Conservation (phyloP, 106 monocot genomes). For the Apostasia shenzhenica region DNA sequence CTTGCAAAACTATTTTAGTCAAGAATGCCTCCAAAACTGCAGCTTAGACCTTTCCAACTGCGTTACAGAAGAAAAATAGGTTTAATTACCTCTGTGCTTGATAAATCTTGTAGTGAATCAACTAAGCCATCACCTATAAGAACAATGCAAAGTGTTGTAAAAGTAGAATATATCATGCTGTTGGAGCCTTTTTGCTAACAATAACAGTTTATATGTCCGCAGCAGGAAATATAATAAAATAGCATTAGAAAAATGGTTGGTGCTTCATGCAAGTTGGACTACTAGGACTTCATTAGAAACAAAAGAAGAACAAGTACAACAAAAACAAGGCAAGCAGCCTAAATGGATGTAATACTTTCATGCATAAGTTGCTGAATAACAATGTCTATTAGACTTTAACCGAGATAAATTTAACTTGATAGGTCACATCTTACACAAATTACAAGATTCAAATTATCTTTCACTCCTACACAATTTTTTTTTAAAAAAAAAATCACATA, state of each 20-base stretch:
- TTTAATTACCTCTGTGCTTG: constrained; percentile 63
- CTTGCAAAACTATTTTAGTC: not conserved
- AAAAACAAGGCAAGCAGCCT: no score
- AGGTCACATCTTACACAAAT: no score
- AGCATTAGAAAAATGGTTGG: not conserved
- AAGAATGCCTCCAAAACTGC: not conserved
- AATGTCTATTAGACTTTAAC: no score
- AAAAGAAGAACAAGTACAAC: no score
- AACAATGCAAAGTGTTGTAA: constrained; percentile 2
- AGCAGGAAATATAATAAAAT: not conserved
- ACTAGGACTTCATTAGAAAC: no score
- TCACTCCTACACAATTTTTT: no score
- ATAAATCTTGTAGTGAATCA: constrained; percentile 74
- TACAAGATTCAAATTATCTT: no score
- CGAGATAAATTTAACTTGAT: no score
- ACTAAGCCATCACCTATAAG: constrained; percentile 79
- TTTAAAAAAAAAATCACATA: no score
- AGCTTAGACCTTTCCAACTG: not conserved
- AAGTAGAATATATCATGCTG: no score
- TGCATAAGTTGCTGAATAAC: no score
- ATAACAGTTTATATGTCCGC: not conserved
- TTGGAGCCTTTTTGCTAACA: not conserved
- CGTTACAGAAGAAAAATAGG: not conserved
- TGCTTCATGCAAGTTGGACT: not conserved
- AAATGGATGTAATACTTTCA: no score